Base-by-base conservation (phyloP, 177 flowering plant species). In the Viscum album region DNA sequence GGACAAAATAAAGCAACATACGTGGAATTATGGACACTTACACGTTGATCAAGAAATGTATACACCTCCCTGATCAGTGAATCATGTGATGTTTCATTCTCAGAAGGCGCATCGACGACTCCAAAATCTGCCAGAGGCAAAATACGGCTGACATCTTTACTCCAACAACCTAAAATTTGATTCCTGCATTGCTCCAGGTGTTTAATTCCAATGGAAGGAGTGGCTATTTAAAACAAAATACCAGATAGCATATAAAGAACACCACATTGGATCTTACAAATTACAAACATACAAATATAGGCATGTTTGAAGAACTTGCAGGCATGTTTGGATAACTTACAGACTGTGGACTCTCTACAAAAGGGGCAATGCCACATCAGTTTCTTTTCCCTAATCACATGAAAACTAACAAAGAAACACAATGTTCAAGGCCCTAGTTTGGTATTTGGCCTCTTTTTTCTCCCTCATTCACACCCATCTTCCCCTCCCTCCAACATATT, bases 81-180 rank as follows among this genome's bases (percentile, higher is more conserved):
- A 73, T 83, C 80, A 35, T 83, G 82, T 29, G 83, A 78, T 21
- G 79, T 69, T 75, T 89, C 97, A 79, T 81, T 78, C 35, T 79
- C 77, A 13, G 75, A 69, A 70, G 86, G 81, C 64, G 59, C 74
- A 54, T 81, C 84, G 54, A 79, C 67, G 37, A 88, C 83, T 35
- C 97, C 99, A 81, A 96, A 95, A 56, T 90, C 96, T 39, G 82
- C 45, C 36, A 90, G 86, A 68, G 83, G 90, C 78, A 95, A 81
- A 71, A 95, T 81, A 26, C 86, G 89, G 76, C 81, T 83, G 64
- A 88, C 81, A 81, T 95, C 92, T 79, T 85, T 90, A 71, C 82
- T 84, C 99, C 99, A 95, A 67, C 89, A 89, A 71, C 85, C 81
- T 71, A 95, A 78, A 69, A 95, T 89, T 71, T 77, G 75, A 78